Evolutionary conservation across 2,329 filamentous ascomycete genomes (phyloP), one percentile per base, ranked within the genome.

Genomic region (Exophiala mesophila): DNA sequence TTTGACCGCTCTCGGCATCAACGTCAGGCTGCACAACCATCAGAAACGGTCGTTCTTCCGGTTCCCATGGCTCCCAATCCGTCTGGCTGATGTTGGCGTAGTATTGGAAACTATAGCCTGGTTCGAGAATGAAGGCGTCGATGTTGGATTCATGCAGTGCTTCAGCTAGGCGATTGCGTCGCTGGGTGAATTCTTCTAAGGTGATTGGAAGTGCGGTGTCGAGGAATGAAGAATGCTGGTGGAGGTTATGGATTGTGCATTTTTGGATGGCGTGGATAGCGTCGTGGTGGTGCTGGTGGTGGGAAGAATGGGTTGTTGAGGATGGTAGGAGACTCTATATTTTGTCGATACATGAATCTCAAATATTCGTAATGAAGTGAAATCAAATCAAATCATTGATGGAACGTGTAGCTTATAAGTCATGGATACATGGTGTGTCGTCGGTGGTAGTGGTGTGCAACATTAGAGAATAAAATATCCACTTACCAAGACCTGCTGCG

Each of bases 91-190:
- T 67, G 53, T 82, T 82, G 34, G 69, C 77, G 54, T 80, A 82
- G 58, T 82, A 79, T 60, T 77, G 72, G 50, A 82, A 81, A 0
- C 76, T 79, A 54, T 80, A 82, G 2, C 78, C 78, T 2, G 79
- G 79, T 55, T 83, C 79, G 1, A 80, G 64, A 2, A 80, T 64
- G 49, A 82, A 82, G 0, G 76, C 78, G 57, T 80, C 76, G 1
- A 73, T 59, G 1, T 60, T 63, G 30, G 76, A 72, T 1, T 60
- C 61, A 8, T 66, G 62, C n/a, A 82, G 60, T 6, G 77, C 77
- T 43, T 61, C 55, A 1, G 78, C 78, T 1, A 82, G 64, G n/a
- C 70, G 68, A 43, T 80, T 68, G 8, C 78, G 67, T 2, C 78
- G 71, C 13, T 68, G 55, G 3, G 79, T 59, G 50, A 76, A 82